These are phyloP conservation scores for Magnaporthales sp. DNA, from an alignment of 2,329 filamentous ascomycete genomes.

Conservation along the genomic window DNA sequence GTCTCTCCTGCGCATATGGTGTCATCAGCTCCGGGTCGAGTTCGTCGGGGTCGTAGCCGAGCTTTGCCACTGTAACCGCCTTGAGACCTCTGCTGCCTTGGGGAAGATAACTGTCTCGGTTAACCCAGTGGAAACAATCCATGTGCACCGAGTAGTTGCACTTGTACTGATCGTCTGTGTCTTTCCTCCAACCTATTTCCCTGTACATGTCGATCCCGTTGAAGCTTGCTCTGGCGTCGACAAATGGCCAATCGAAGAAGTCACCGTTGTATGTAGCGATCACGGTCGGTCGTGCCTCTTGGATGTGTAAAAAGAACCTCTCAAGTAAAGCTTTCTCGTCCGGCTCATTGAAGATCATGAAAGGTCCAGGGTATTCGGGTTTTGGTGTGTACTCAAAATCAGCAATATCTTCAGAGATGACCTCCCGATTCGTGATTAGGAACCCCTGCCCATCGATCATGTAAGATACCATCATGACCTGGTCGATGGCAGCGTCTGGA, in stretches of 20 bases:
- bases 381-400: conserved; percentile 99
- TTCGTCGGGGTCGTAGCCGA: conserved; percentile 97
- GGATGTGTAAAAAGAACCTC: conserved; percentile 91
- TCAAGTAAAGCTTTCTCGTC: conserved; percentile 84
- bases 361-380: conserved; percentile 88
- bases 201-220: conserved; percentile 99
- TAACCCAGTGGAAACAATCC: conserved; percentile 99
- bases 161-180: conserved; percentile 92
- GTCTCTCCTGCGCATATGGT: conserved; percentile 78
- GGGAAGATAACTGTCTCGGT: conserved; percentile 93
- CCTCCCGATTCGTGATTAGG: conserved; percentile 93
- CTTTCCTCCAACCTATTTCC: conserved; percentile 94
- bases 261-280: conserved; percentile 99
- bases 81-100: conserved; percentile 96
- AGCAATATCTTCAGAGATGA: conserved; percentile 92
- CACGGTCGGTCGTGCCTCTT: conserved; percentile 87
- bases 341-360: conserved; percentile 97
- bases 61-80: conserved; percentile 93
- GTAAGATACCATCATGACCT: conserved; percentile 99
- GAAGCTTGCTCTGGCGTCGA: conserved; percentile 85
- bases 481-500: conserved; percentile 86
- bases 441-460: conserved; percentile 99
- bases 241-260: conserved; percentile 99
- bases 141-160: conserved; percentile 95
- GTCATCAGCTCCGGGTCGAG: conserved; percentile 97